Evolutionary conservation across 2,329 filamentous ascomycete genomes (phyloP).

Genomic region (Fusarium acutatum): DNA sequence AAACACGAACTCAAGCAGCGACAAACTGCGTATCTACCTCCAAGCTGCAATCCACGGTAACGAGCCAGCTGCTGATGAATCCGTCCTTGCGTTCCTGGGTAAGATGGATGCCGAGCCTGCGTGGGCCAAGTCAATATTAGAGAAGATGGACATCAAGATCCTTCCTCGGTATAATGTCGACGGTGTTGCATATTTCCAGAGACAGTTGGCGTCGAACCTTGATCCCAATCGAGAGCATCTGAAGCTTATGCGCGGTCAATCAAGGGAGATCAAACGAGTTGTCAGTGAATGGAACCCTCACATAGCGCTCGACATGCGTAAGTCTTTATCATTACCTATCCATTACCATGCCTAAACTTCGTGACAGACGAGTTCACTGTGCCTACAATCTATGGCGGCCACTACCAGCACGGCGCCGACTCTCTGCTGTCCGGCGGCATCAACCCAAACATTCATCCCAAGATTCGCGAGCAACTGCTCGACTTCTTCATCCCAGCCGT

Average conservation of each 20-base stretch:
- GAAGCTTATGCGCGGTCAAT: neutral
- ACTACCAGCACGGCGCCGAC: slow-evolving; percentile 1
- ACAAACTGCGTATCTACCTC: neutral
- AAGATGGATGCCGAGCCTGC: slow-evolving; percentile 17
- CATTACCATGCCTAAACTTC: rapidly evolving
- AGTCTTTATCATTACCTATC: rapidly evolving
- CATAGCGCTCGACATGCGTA: slow-evolving; percentile 10
- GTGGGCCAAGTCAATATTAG: neutral
- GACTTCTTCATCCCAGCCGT: slow-evolving; percentile 14
- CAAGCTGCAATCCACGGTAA: slow-evolving; percentile 18
- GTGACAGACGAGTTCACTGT: neutral
- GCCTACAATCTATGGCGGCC: neutral
- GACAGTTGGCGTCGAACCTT: neutral
- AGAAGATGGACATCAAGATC: slow-evolving; percentile 21
- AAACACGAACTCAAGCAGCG: neutral
- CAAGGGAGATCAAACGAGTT: neutral
- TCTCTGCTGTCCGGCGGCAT: neutral
- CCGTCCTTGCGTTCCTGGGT: neutral
- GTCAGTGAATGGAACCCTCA: slow-evolving; percentile 8
- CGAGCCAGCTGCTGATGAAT: slow-evolving; percentile 15
- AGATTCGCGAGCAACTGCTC: neutral
- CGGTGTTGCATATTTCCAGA: slow-evolving; percentile 17
- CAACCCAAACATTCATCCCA: slow-evolving; percentile 8
- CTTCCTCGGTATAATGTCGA: slow-evolving; percentile 14
- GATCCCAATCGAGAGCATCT: slow-evolving; percentile 16